These are phyloP conservation scores for Paramecium bursaria DNA, from an alignment of 73 alveolate species.

Conservation along the genomic window DNA sequence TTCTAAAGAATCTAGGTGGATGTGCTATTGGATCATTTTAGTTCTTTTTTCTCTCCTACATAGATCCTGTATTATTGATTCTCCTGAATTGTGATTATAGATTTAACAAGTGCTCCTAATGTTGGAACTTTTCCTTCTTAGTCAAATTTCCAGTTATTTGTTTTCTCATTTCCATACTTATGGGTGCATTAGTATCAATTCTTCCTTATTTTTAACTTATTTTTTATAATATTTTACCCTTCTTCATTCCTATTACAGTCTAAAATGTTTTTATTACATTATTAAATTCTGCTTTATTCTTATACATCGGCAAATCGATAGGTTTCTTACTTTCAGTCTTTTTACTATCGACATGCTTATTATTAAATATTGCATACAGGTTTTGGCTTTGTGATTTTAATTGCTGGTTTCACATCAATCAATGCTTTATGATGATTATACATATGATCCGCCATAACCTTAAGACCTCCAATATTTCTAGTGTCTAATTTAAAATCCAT, in stretches of 20 bases:
- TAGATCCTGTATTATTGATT: conserved; percentile 11
- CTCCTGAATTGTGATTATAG: conserved; percentile 33
- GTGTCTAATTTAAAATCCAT: too few species aligned
- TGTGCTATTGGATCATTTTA: conserved; percentile 53
- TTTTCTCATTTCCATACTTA: conserved; percentile 47
- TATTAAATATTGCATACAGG: conserved; percentile 13
- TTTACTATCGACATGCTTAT: conserved; percentile 23
- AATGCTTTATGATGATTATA: conserved; percentile 49
- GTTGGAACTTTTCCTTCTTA: conserved; percentile 41
- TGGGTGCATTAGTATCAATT: conserved; percentile 45
- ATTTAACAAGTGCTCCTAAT: conserved; percentile 17
- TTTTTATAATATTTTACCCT: background rate
- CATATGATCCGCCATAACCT: conserved; percentile 31
- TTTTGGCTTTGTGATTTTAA: conserved; percentile 28
- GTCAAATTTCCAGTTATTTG: conserved; percentile 43
- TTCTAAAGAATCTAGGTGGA: conserved; percentile 61
- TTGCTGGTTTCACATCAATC: conserved; percentile 54
- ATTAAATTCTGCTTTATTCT: conserved; percentile 40
- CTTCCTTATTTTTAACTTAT: conserved; percentile 43
- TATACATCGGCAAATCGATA: conserved; percentile 54
- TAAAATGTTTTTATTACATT: conserved; percentile 44
- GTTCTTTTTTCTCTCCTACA: conserved; percentile 44
- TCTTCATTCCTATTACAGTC: conserved; percentile 53
- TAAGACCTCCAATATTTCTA: conserved; percentile 51
- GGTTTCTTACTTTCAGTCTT: background rate